phyloP scores from a whole-genome alignment of 306 rosid species.

The Carpinus viminea region DNA sequence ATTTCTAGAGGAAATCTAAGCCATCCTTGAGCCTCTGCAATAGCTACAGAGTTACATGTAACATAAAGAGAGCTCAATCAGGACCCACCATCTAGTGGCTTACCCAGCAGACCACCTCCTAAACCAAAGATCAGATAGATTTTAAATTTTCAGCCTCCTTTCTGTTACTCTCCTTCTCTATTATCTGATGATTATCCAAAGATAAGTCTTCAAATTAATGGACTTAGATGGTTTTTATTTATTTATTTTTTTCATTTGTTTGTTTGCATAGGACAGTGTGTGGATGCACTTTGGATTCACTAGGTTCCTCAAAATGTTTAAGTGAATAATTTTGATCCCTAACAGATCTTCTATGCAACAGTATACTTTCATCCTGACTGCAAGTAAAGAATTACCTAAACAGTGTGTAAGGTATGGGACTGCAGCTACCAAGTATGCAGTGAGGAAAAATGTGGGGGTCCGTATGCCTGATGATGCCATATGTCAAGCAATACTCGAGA shows the following conservation, averaged over 20 bases:
- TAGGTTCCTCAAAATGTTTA: conserved; percentile 13
- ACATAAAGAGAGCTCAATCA: conserved; percentile 1
- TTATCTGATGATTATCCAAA: not conserved
- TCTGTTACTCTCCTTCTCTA: not conserved
- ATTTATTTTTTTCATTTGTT: too few species aligned
- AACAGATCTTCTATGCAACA: conserved; percentile 46
- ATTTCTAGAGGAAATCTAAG: not conserved
- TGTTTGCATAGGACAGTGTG: not conserved
- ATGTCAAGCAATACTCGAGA: conserved; percentile 80
- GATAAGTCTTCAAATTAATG: not conserved
- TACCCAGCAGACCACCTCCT: not conserved
- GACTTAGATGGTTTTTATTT: not conserved
- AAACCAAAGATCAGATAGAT: not conserved
- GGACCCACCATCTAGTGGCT: not conserved
- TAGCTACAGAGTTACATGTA: conserved; percentile 3
- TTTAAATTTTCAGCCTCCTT: not conserved
- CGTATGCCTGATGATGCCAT: conserved; percentile 86
- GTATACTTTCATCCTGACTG: conserved; percentile 92
- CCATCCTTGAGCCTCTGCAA: not conserved
- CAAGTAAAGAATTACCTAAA: conserved; percentile 88
- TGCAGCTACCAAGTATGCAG: conserved; percentile 59
- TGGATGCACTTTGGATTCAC: not conserved
- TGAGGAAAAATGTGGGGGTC: conserved; percentile 83
- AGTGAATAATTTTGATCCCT: conserved; percentile 24
- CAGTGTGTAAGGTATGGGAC: conserved; percentile 82